phyloP scores from a whole-genome alignment of 1,284 basidiomycete species.

The Cutaneotrichosporon cavernicola region DNA sequence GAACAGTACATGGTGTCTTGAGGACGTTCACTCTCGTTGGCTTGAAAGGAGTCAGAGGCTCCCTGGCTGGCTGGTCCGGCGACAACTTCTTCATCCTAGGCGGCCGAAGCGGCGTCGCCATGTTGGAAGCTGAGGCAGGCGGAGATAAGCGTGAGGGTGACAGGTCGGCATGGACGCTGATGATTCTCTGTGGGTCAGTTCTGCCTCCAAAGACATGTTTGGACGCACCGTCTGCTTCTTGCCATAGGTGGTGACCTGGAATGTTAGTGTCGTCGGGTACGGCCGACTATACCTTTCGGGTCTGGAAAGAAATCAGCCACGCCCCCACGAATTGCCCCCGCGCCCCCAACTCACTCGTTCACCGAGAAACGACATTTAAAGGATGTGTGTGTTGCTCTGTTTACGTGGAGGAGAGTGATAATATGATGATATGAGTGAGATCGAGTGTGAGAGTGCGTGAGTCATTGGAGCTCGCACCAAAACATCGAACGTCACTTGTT shows the following conservation, averaged over 20 bases:
- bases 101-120: neutral
- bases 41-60: constrained; percentile 1
- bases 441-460: neutral
- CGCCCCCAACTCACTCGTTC: constrained; percentile 30
- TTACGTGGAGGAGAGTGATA: neutral
- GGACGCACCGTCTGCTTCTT: constrained; percentile 42
- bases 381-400: neutral
- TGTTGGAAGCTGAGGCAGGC: constrained; percentile 2
- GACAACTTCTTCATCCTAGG: constrained; percentile 33
- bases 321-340: constrained; percentile 5
- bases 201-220: neutral
- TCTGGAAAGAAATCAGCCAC: constrained; percentile 45
- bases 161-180: constrained; percentile 40
- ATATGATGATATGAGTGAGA: neutral
- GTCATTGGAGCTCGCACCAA: too few relatives aligned
- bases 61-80: constrained; percentile 1
- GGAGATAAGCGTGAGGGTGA: constrained; percentile 13
- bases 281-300: constrained; percentile 37
- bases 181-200: constrained; percentile 35
- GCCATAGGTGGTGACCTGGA: constrained; percentile 50
- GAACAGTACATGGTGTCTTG: neutral
- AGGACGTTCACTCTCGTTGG: neutral
- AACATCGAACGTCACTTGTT: neutral
- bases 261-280: constrained; percentile 10
- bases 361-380: constrained; percentile 34